Base-by-base conservation (phyloP, 2,329 filamentous ascomycete genomes). In the Aureobasidium sp. region DNA sequence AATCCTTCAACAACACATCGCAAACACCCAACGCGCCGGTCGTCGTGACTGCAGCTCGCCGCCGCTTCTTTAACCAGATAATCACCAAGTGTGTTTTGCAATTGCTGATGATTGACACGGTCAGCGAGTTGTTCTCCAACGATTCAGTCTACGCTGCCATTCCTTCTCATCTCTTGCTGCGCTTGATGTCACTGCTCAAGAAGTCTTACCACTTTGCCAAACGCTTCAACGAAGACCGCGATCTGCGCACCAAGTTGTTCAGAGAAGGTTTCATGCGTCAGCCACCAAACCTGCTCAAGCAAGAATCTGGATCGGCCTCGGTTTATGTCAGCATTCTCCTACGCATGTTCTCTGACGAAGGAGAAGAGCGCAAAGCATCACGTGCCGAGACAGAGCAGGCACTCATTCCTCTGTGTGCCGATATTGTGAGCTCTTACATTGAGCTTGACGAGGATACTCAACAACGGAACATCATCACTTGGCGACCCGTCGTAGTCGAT, bases 191-290 rank as follows among this genome's bases (percentile, higher is more conserved):
- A 1, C 82, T 99, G 1, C 82, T 99, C 34, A 99, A 99, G 77
- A 94, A 95, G 72, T 94, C 89, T 31, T 99, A 96, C 77, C 86
- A 95, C 64, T 99, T 99, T 68, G 94, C 95, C 48, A 92, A 95
- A 71, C 89, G 88, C 69, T 99, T 99, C 81, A 99, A 99, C 74
- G 91, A 91, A 66, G 92, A 99, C 77, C 96, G 96, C 76, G 94
- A 97, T 67, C 80, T 99, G 41, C 87, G 94, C 49, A 96, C 96
- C 82, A 86, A 90, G 20, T 81, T 99, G 20, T 99, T 95, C 91
- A 84, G 91, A 56, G 94, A 99, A 74, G 94, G 95, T 0, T 99
- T 99, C 81, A 99, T 99, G 94, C 96, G 96, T 77, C 94, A 99
- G 73, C 93, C 94, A 17, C 94, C 94, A 2, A 99, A 99, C 70